A percentile compares a stretch with the other conserved stretches of the same genome.
These are phyloP conservation scores for Aspergillus melleus DNA, from an alignment of 2,329 filamentous ascomycete species.

Conservation along the genomic window DNA sequence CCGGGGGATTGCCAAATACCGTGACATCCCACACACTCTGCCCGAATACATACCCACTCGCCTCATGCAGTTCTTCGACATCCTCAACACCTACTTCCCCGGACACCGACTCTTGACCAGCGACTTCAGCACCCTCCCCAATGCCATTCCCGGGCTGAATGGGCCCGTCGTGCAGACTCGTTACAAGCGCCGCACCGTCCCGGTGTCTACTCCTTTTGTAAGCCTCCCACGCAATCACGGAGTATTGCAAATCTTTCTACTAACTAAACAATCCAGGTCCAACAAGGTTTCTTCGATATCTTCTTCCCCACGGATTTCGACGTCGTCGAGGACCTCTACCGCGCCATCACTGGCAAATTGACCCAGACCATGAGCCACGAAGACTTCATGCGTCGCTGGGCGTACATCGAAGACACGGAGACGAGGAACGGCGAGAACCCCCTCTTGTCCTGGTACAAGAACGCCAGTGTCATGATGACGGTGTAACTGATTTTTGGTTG, in stretches of 20 bases:
- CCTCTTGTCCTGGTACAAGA: conserved; percentile 88
- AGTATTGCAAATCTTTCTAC: too few relatives aligned
- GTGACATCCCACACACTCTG: conserved; percentile 68
- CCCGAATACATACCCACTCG: conserved; percentile 94
- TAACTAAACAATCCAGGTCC: conserved; percentile 62
- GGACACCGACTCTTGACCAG: conserved; percentile 83
- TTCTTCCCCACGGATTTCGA: conserved; percentile 95
- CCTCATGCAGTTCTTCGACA: conserved; percentile 95
- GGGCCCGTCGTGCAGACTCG: conserved; percentile 95
- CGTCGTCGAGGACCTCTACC: conserved; percentile 88
- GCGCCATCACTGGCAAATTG: conserved; percentile 87
- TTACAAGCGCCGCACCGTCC: conserved; percentile 81
- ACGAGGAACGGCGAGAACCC: conserved; percentile 92
- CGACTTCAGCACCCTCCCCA: conserved; percentile 85
- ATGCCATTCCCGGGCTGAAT: conserved; percentile 80
- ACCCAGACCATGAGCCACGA: conserved; percentile 83
- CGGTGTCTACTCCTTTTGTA: conserved; percentile 87
- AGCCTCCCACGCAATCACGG: conserved; percentile 33
- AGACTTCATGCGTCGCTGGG: conserved; percentile 88
- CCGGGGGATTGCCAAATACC: conserved; percentile 63
- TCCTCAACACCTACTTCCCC: conserved; percentile 84
- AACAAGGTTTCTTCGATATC: conserved; percentile 98
- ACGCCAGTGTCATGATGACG: conserved; percentile 89
- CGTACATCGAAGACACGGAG: conserved; percentile 84
- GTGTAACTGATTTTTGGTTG: conserved; percentile 49